Percentiles rank a stretch among this genome's conserved stretches.
These are phyloP conservation scores for Mucor racemosus DNA, from an alignment of 371 early-diverging fungal genomes.

Conservation along the genomic window DNA sequence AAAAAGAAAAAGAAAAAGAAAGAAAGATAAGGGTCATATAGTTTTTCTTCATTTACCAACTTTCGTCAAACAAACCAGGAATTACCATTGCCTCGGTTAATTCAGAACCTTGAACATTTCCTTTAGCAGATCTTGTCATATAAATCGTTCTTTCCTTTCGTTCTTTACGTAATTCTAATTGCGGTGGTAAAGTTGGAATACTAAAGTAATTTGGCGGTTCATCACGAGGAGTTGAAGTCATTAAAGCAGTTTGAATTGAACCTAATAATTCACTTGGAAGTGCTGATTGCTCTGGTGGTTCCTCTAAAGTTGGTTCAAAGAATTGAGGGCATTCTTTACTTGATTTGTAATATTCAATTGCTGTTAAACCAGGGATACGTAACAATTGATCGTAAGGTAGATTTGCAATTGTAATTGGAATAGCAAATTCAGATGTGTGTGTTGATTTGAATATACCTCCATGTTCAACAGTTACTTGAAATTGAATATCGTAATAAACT, in stretches of 20 bases:
- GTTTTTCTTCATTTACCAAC: constrained; percentile 25
- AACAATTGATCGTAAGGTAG: constrained; percentile 39
- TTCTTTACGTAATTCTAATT: constrained; percentile 36
- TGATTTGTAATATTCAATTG: constrained; percentile 29
- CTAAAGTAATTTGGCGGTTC: constrained; percentile 44
- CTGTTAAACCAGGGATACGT: constrained; percentile 38
- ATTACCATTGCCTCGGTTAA: constrained; percentile 35
- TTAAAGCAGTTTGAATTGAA: constrained; percentile 28
- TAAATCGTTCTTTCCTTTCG: constrained; percentile 33
- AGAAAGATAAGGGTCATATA: background rate
- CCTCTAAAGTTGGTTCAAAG: constrained; percentile 39
- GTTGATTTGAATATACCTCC: constrained; percentile 39
- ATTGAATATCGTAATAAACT: constrained; percentile 43
- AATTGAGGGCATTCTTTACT: constrained; percentile 36
- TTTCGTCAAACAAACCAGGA: constrained; percentile 40
- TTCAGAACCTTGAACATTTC: constrained; percentile 23
- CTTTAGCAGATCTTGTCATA: constrained; percentile 26
- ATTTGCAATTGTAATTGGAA: constrained; percentile 44
- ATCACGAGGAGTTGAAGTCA: constrained; percentile 19
- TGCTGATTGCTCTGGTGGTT: constrained; percentile 32
- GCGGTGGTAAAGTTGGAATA: constrained; percentile 39
- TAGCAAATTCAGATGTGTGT: constrained; percentile 33
- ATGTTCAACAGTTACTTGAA: constrained; percentile 36
- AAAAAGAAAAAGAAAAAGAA: background rate
- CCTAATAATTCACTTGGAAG: constrained; percentile 33